phyloP scores from a whole-genome alignment of 805 yeast genomes.

The Kodamaea restingae region DNA sequence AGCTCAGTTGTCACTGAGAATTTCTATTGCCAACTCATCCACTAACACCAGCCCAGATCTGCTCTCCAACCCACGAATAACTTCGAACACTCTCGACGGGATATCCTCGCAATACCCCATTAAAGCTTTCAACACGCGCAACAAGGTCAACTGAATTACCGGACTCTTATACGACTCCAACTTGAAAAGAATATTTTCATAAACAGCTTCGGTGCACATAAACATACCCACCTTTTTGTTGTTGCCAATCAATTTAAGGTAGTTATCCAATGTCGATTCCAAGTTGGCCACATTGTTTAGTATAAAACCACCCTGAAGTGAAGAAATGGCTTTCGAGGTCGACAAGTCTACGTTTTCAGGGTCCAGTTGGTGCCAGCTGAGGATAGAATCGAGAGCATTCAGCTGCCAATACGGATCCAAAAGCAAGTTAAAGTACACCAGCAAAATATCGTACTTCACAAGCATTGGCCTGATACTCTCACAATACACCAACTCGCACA shows the following conservation, averaged over 20 bases:
- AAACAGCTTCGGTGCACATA: slow-evolving; percentile 26
- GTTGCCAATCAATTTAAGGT: slow-evolving; percentile 30
- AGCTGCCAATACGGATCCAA: slow-evolving; percentile 56
- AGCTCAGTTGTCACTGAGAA: slow-evolving; percentile 7
- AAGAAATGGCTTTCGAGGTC: slow-evolving; percentile 20
- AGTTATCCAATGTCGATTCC: slow-evolving; percentile 41
- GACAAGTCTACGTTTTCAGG: slow-evolving; percentile 20
- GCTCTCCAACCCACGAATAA: slow-evolving; percentile 5
- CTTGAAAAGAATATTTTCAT: slow-evolving; percentile 29
- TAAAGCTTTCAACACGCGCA: slow-evolving; percentile 21
- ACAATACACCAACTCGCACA: slow-evolving; percentile 51
- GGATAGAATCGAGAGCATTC: slow-evolving; percentile 49
- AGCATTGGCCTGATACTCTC: slow-evolving; percentile 34
- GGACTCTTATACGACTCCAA: slow-evolving; percentile 28
- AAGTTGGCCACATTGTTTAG: slow-evolving; percentile 37
- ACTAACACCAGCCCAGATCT: slow-evolving; percentile 33
- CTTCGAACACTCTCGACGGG: slow-evolving; percentile 6
- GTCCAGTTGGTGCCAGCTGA: slow-evolving; percentile 36
- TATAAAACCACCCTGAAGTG: slow-evolving; percentile 38
- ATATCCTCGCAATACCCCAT: background rate
- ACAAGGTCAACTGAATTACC: slow-evolving; percentile 35
- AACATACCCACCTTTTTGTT: slow-evolving; percentile 16
- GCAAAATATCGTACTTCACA: slow-evolving; percentile 34
- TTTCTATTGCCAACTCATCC: slow-evolving; percentile 32
- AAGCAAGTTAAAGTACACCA: slow-evolving; percentile 37